Base-by-base conservation (phyloP, 1,284 basidiomycete species). In the Ganoderma boninense region DNA sequence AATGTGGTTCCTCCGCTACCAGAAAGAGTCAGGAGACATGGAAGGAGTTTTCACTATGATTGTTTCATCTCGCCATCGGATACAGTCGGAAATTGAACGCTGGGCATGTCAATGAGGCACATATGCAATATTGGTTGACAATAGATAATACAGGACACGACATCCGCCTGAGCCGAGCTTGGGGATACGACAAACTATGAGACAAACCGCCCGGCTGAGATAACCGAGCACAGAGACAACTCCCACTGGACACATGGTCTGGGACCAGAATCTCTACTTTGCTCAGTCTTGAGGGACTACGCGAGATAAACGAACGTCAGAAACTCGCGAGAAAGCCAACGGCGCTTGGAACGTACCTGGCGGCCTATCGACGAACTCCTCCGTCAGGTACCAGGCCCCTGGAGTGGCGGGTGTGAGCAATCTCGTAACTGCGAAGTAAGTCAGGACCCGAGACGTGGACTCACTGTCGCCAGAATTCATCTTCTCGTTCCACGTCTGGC, bases 331-430 rank as follows among this genome's bases (percentile, higher is more conserved):
- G 46, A n/a, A 49, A 23, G 20, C 46, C 23, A 20, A n/a, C 46
- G 11, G 20, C n/a, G 46, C n/a, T 1, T 10, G 23, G 46, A 54
- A 16, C 52, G 52, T 29, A 73, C 74, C 69, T 29, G 74, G 71
- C 23, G 74, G 75, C 14, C 65, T 35, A 62, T 78, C 77, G 26
- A 88, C 77, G 59, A 85, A 79, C 23, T 82, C 77, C 13, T 80
- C 79, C 46, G 80, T 78, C 52, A 88, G 76, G 75, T 88, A 87
- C 85, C 85, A 87, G 0, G 85, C 83, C 46, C 80, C 87, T 88
- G 60, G 10, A 44, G 16, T 5, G 8, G 18, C 2, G 60, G 56
- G 46, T 44, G n/a, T 60, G 66, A 67, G 52, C 7, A 18, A n/a
- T 52, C 6, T 32, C 38, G 35, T 14, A 23, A 40, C 3, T 4